Evolutionary conservation across 805 yeast species (phyloP), one percentile per base, ranked within the genome.

Genomic region (Yamadazyma laniorum): DNA sequence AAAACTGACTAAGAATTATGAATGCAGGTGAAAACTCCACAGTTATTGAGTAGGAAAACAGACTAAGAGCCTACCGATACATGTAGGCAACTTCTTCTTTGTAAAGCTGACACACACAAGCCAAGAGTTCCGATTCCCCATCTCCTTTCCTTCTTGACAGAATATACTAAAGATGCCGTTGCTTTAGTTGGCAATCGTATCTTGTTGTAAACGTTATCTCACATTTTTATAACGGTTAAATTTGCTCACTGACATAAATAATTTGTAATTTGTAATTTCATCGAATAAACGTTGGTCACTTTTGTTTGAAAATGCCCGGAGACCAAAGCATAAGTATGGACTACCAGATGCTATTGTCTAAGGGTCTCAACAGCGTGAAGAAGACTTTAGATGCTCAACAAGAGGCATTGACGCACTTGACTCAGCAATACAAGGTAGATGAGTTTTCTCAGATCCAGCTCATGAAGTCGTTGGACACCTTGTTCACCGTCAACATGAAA

Each of bases 381-480:
- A 50, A 63, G 25, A 70, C 80, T 0, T 53, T 80, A 17, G 49
- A 58, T 4, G 56, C 55, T 39, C 82, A 80, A 50, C 61, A 68
- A 4, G 68, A 65, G 29, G 79, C 85, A 3, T 59, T 77, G 9
- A 50, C 51, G 6, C 63, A 71, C 42, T 55, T 80, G 34, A 60
- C 66, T 1, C 46, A 50, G 8, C 82, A 77, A 43, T 79, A 72
- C 48, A 53, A 64, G 18, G 51, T 56, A 7, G 75, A 78, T 21
- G 50, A 55, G 31, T 75, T 70, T 56, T 59, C 80, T 9, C 72
- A 66, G 42, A 47, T 51, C 3, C 75, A 78, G 39, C 47, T 78
- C 44, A 57, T 58, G 30, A 56, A 55, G 25, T 70, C 80, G 1
- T 51, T 80, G 19, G 57, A 62, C 25, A 62, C 69, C 4, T 49